Base-by-base conservation (phyloP, 2,329 filamentous ascomycete genomes). In the Ascochyta lentis region DNA sequence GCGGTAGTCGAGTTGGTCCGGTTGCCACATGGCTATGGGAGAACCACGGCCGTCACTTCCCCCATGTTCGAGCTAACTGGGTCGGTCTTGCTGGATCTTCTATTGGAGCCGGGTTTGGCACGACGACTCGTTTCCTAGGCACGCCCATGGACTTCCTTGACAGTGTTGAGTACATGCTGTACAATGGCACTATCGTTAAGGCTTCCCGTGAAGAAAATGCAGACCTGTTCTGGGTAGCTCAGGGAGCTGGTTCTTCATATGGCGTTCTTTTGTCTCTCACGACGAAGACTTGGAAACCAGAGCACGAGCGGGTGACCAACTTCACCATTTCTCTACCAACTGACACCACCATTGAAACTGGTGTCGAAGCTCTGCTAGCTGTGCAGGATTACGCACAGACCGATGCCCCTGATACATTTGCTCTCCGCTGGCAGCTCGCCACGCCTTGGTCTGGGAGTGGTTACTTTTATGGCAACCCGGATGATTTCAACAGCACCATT, bases 171-270 rank as follows among this genome's bases (percentile, higher is more conserved):
- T 42, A 56, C 34, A 59, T 61, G 52, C 52, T 61, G 6, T 49
- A 53, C 39, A 58, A 60, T 23, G 68, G 68, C 37, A 58, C 57
- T 15, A 49, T 65, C 7, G 54, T 63, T 16, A 64, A 51, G 3
- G 66, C 66, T 19, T 67, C 68, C 3, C 49, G 54, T 22, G 45
- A 43, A 4, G 49, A 50, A 16, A 64, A 65, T 38, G 19, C 56
- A 2, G 67, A 71, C 19, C 56, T 68, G 2, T 69, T 63, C 58
- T 70, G 66, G 59, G 68, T 61, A 1, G 50, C 58, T 8, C 58
- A 64, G 27, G 61, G 61, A 5, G 61, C 60, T 10, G 61, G 60
- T 5, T 61, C 61, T 0, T 63, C 60, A 1, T 61, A 61, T n/a
- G 61, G 61, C 9, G 52, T 61, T 15, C 34, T 63, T 1, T 23